A percentile compares a stretch with the other conserved stretches of the same genome.
Conservation (phyloP, 768 basidiomycete species). For the Rhodotorula diobovata region DNA sequence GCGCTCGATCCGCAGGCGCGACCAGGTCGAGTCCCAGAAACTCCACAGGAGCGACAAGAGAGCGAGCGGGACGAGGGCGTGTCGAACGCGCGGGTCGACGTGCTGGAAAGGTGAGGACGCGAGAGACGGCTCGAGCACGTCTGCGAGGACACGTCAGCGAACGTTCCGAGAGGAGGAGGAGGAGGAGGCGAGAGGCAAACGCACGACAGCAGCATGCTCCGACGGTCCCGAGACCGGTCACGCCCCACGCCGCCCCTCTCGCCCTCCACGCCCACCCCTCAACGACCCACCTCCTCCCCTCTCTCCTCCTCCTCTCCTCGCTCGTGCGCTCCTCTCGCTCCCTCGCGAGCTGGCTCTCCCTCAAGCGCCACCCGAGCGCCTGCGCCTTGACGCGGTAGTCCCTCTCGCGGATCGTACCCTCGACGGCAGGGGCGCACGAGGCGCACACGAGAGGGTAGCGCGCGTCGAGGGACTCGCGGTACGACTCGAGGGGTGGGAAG, state of each 20-base stretch:
- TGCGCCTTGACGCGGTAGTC: constrained; percentile 71
- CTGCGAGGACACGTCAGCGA: neutral
- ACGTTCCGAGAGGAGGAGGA: too few relatives aligned
- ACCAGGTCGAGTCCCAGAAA: constrained; percentile 36
- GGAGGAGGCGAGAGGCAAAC: neutral
- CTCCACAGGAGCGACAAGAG: constrained; percentile 14
- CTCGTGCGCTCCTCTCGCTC: neutral
- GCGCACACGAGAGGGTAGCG: constrained; percentile 86
- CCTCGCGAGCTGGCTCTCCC: constrained; percentile 50
- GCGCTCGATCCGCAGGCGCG: neutral
- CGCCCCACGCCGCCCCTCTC: constrained; percentile 2
- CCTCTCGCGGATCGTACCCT: constrained; percentile 71
- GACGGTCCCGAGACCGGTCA: neutral
- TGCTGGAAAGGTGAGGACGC: too few relatives aligned
- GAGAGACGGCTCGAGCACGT: neutral
- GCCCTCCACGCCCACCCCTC: constrained; percentile 10
- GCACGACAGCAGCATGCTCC: neutral
- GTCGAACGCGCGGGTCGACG: neutral
- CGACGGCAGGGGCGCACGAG: constrained; percentile 68
- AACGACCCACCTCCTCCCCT: constrained; percentile 4
- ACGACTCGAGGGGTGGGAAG: constrained; percentile 55
- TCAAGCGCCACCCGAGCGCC: constrained; percentile 70
- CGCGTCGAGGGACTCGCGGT: constrained; percentile 65
- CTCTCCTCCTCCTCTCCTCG: neutral
- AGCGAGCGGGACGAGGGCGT: neutral